Base-by-base conservation (phyloP, 139 green algal species). In the Coelastrella sp. region DNA sequence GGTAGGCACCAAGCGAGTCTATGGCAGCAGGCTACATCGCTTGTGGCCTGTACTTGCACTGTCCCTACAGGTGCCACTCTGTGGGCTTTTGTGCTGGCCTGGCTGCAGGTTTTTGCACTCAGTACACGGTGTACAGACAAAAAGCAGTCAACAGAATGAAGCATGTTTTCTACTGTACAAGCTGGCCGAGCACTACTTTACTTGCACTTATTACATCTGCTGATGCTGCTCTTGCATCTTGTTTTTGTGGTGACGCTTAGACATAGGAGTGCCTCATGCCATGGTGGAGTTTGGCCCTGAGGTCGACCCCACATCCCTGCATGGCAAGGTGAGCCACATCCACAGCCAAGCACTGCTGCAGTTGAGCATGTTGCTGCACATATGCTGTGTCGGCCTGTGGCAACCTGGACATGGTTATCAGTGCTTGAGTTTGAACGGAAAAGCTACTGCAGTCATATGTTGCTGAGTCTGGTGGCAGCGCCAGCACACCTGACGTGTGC, bases 211-310 rank as follows among this genome's bases (percentile, higher is more conserved):
- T 19, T 76, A 19, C 19, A 8, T 35, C 68, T n/a, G 7, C 68
- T 35, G 74, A 59, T 59, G 17, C 25, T 59, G 74, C 74, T 60
- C 8, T 25, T 78, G 72, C 22, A 49, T 19, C 35, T 5, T 49
- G 35, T 78, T 49, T 78, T 25, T 78, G 74, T 11, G 35, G 1
- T 49, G 3, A 49, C 35, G 3, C 35, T 49, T 49, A 59, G 74
- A 15, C 82, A 49, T 24, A 6, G 72, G 8, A 49, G 72, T 49
- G 22, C 60, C 11, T 49, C 7, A 74, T 73, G 19, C 25, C 8
- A 60, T 20, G 0, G 91, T 93, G 78, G 88, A 91, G 84, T 90
- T 93, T 58, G 78, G 84, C 6, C 65, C 76, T 25, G 92, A 84
- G 20, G 73, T 91, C 65, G 91, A 91, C 66, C 88, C 84, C 24